These are phyloP conservation scores for Pulveroboletus frians DNA, from an alignment of 768 basidiomycete species.

Conservation along the genomic window DNA sequence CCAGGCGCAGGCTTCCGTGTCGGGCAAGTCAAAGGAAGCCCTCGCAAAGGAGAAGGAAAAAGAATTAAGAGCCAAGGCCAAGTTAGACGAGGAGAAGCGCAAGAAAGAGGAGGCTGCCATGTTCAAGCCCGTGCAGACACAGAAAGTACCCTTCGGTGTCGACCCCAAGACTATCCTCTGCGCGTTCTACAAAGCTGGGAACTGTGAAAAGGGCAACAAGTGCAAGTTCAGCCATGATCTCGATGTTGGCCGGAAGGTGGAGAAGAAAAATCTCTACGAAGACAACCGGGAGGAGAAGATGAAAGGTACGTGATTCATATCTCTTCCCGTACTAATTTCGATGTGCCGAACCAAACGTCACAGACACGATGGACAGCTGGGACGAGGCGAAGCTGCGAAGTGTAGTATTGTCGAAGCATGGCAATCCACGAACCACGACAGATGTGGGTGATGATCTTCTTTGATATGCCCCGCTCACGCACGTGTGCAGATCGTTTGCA, in stretches of 20 bases:
- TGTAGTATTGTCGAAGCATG: constrained; percentile 84
- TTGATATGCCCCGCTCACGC: constrained; percentile 7
- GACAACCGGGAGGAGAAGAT: constrained; percentile 81
- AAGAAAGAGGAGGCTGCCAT: constrained; percentile 81
- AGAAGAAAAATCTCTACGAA: constrained; percentile 93
- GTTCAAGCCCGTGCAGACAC: constrained; percentile 71
- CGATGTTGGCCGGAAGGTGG: constrained; percentile 83
- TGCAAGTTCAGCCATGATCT: constrained; percentile 98
- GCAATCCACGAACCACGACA: constrained; percentile 88
- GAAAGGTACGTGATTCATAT: constrained; percentile 44
- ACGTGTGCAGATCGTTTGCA: constrained; percentile 83
- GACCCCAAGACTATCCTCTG: constrained; percentile 96
- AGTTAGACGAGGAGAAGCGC: constrained; percentile 76
- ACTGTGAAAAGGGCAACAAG: constrained; percentile 89
- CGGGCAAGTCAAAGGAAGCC: constrained; percentile 75
- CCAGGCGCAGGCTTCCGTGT: constrained; percentile 64
- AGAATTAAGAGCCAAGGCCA: constrained; percentile 66
- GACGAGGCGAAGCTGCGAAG: constrained; percentile 87
- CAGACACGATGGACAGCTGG: constrained; percentile 98
- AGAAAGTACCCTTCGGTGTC: constrained; percentile 91
- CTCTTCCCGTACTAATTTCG: neutral
- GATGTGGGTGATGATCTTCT: constrained; percentile 52
- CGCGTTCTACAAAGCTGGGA: constrained; percentile 86
- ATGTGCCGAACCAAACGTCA: neutral
- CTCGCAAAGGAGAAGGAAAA: constrained; percentile 87